These are phyloP conservation scores for Chlamydomonas incerta DNA, from an alignment of 139 green algal genomes.

Conservation along the genomic window DNA sequence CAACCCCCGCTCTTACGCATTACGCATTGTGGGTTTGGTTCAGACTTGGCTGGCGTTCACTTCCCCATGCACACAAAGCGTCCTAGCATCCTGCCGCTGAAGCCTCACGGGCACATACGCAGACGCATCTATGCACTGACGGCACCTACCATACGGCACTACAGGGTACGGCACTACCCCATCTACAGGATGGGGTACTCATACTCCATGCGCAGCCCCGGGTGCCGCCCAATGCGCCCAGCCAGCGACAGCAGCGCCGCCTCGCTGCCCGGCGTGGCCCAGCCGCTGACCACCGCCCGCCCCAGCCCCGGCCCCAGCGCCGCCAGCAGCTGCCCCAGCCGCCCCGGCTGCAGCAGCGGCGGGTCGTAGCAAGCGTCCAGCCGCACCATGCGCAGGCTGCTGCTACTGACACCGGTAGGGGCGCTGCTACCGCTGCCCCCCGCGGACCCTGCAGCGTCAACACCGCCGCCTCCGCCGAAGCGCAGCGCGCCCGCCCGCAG, in stretches of 20 bases:
- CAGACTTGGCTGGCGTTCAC: no score
- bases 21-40: no score
- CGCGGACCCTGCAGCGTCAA: neutral
- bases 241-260: slow-evolving; percentile 21
- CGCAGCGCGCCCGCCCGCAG: neutral
- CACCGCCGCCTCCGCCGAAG: neutral
- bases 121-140: no score
- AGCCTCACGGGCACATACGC: no score
- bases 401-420: neutral
- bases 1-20: no score
- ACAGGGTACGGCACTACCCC: no score
- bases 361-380: slow-evolving; percentile 34
- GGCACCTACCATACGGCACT: no score
- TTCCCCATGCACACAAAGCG: no score
- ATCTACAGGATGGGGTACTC: slow-evolving; percentile 37
- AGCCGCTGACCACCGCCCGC: slow-evolving; percentile 9
- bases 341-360: neutral
- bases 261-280: slow-evolving; percentile 35
- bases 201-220: slow-evolving; percentile 11
- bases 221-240: neutral
- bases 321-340: slow-evolving; percentile 4
- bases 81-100: no score
- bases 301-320: slow-evolving; percentile 24
- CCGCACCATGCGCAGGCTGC: neutral
- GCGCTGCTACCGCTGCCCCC: no score